Percentiles rank a stretch among this genome's conserved stretches.
These are phyloP conservation scores for Xylaria curta DNA, from an alignment of 495 filamentous ascomycete genomes.

Conservation along the genomic window DNA sequence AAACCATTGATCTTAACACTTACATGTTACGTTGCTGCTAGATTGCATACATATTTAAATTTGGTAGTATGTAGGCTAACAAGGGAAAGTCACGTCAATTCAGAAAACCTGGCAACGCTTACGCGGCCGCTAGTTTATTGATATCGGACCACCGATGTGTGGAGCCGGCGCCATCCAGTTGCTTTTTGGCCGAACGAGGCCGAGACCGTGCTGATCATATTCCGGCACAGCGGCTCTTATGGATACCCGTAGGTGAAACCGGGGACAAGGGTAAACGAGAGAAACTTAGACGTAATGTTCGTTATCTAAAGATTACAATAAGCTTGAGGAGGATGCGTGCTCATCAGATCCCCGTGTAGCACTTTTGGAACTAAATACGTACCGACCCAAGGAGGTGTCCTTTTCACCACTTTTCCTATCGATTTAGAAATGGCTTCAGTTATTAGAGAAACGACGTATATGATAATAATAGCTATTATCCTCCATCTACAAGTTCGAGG, in stretches of 20 bases:
- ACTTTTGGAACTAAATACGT: background rate
- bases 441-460: too few species aligned
- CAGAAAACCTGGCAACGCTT: background rate
- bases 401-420: too few species aligned
- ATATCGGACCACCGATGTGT: background rate
- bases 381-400: background rate
- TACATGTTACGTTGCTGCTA: too few species aligned
- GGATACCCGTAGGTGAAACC: background rate
- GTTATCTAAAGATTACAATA: background rate
- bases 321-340: background rate
- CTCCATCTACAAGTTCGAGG: too few species aligned
- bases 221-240: background rate
- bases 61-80: too few species aligned
- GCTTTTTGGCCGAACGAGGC: background rate
- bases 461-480: too few species aligned
- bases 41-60: too few species aligned
- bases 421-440: too few species aligned
- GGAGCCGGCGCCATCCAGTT: background rate
- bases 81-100: background rate
- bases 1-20: background rate
- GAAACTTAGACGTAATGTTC: background rate
- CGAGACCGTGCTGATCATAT: background rate
- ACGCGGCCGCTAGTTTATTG: background rate
- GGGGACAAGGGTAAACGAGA: background rate
- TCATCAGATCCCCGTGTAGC: background rate